These are phyloP conservation scores for Pythium brassicae DNA, from an alignment of 352 stramenopile genomes.

Conservation along the genomic window DNA sequence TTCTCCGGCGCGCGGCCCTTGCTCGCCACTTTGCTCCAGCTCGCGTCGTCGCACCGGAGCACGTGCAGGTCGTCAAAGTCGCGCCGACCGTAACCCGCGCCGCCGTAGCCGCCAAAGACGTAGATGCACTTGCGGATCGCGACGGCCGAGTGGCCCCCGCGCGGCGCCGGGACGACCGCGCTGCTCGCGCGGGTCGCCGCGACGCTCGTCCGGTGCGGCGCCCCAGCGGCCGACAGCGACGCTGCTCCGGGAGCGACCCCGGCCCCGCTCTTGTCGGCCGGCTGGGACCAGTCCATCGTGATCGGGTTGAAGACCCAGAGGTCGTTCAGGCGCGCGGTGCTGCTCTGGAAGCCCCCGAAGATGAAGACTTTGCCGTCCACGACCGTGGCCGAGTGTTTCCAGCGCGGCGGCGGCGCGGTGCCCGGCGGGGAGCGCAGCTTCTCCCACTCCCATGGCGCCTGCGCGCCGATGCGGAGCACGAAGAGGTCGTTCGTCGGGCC, in stretches of 20 bases:
- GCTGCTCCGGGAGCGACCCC: constrained; percentile 29
- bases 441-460: constrained; percentile 68
- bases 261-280: constrained; percentile 36
- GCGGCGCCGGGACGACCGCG: constrained; percentile 57
- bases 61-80: constrained; percentile 94
- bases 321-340: constrained; percentile 90
- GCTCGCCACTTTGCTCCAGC: constrained; percentile 75
- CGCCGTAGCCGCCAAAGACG: constrained; percentile 96
- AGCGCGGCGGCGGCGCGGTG: constrained; percentile 47
- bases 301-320: constrained; percentile 96
- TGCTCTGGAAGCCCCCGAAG: constrained; percentile 94
- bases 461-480: constrained; percentile 86
- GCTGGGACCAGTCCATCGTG: constrained; percentile 89
- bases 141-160: constrained; percentile 88
- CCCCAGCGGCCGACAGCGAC: constrained; percentile 32
- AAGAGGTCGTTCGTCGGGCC: constrained; percentile 93
- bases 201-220: constrained; percentile 14
- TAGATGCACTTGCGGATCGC: constrained; percentile 83
- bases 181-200: constrained; percentile 16
- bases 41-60: constrained; percentile 87
- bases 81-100: constrained; percentile 83
- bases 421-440: constrained; percentile 37
- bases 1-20: constrained; percentile 88
- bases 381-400: constrained; percentile 90
- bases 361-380: constrained; percentile 89